These are phyloP conservation scores for Yamadazyma songkhlaensis DNA, from an alignment of 1,139 yeast species.

Conservation along the genomic window DNA sequence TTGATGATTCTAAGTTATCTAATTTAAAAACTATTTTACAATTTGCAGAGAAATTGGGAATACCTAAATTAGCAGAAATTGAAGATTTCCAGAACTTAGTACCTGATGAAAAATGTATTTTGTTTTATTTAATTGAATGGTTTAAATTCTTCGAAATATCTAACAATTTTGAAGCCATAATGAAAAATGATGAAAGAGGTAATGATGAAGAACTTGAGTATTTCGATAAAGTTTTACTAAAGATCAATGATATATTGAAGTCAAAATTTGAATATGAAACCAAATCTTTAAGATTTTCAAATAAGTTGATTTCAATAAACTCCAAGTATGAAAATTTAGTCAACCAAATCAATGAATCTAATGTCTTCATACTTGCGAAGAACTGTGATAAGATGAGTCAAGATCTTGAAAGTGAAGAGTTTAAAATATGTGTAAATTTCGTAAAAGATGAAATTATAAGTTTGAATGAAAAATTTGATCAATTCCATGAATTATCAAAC, in stretches of 20 bases:
- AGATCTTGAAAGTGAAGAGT: slow-evolving; percentile 4
- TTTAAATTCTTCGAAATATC: slow-evolving; percentile 47
- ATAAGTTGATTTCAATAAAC: slow-evolving; percentile 19
- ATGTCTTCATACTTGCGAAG: slow-evolving; percentile 7
- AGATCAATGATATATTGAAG: slow-evolving; percentile 21
- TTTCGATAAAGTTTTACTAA: slow-evolving; percentile 20
- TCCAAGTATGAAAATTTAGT: slow-evolving; percentile 8
- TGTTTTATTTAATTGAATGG: slow-evolving; percentile 66
- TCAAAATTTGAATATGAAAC: slow-evolving; percentile 32
- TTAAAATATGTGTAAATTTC: slow-evolving; percentile 9
- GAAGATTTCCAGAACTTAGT: slow-evolving; percentile 52
- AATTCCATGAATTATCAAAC: slow-evolving; percentile 9
- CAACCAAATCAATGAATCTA: slow-evolving; percentile 4
- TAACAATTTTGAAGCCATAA: not conserved
- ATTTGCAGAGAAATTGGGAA: slow-evolving; percentile 41
- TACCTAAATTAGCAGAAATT: slow-evolving; percentile 56
- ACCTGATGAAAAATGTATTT: slow-evolving; percentile 67
- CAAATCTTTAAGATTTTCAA: slow-evolving; percentile 26
- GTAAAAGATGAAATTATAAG: slow-evolving; percentile 7
- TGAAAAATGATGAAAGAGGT: not conserved
- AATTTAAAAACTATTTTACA: slow-evolving; percentile 21
- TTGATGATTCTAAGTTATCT: slow-evolving; percentile 38
- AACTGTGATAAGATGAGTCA: slow-evolving; percentile 7
- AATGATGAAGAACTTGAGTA: slow-evolving; percentile 4
- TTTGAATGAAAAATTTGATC: slow-evolving; percentile 6